Percentiles rank a stretch among this genome's conserved stretches.
phyloP scores from a whole-genome alignment of 108 stramenopile genomes.

The Chaetoceros muelleri region DNA sequence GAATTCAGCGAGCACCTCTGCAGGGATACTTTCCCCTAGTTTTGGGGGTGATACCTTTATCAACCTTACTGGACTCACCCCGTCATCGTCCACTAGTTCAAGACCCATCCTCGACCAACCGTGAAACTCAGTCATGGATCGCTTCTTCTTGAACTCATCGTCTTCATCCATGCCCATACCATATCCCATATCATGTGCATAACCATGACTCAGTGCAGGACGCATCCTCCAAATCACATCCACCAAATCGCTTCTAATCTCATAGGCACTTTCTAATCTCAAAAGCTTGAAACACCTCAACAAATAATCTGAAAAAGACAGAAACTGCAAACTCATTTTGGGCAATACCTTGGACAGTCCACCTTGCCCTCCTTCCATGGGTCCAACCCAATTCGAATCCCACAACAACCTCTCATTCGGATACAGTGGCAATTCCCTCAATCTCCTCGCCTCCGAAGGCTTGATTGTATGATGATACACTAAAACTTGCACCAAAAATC shows the following conservation, averaged over 20 bases:
- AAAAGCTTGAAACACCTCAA: conserved; percentile 84
- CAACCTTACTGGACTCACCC: conserved; percentile 24
- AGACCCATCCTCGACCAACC: conserved; percentile 84
- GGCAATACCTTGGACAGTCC: background rate
- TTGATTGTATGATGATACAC: conserved; percentile 52
- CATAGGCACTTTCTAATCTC: conserved; percentile 86
- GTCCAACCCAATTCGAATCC: conserved; percentile 64
- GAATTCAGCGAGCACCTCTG: conserved; percentile 71
- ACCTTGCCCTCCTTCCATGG: conserved; percentile 15
- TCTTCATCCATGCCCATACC: conserved; percentile 19
- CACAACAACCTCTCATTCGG: conserved; percentile 86
- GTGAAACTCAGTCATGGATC: conserved; percentile 48
- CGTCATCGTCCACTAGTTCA: conserved; percentile 31
- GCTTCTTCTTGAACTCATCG: conserved; percentile 3
- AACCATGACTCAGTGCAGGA: conserved; percentile 29
- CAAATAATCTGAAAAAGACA: conserved; percentile 87
- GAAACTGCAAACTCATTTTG: conserved; percentile 73
- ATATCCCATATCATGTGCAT: conserved; percentile 24
- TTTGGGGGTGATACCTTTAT: conserved; percentile 72
- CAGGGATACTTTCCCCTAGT: conserved; percentile 70
- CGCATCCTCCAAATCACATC: conserved; percentile 71
- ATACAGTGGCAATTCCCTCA: conserved; percentile 70
- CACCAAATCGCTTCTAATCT: conserved; percentile 85
- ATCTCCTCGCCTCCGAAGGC: conserved; percentile 43
- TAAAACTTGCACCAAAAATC: conserved; percentile 44